Percentiles rank a stretch among this genome's conserved stretches.
Conservation (phyloP, 2,329 filamentous ascomycete genomes). For the Fonsecaea monophora region DNA sequence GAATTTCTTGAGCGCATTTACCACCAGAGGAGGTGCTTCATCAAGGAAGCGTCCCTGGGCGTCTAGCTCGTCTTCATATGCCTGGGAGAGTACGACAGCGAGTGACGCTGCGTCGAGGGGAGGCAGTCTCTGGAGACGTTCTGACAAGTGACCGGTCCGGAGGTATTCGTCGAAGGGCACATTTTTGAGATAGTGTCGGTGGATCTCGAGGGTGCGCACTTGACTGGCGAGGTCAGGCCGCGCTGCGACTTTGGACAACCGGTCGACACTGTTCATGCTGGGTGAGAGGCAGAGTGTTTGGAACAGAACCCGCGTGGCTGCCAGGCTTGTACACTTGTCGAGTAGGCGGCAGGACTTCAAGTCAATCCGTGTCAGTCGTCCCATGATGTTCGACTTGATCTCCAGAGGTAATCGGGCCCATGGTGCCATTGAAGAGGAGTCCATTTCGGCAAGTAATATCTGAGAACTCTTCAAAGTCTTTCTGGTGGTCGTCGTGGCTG, state of each 20-base stretch:
- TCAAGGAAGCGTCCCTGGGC: not conserved
- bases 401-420: slow-evolving; percentile 12
- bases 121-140: not conserved
- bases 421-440: not conserved
- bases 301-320: slow-evolving; percentile 18
- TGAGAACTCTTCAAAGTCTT: not conserved
- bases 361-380: not conserved
- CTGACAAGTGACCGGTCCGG: not conserved
- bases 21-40: not conserved
- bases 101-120: slow-evolving; percentile 11
- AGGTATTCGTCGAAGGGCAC: slow-evolving; percentile 3
- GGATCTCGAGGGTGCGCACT: slow-evolving; percentile 6
- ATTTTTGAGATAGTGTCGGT: slow-evolving; percentile 12
- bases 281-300: slow-evolving; percentile 11
- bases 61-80: slow-evolving; percentile 3
- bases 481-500: not conserved
- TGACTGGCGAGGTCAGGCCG: not conserved
- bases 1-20: slow-evolving; percentile 1
- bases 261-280: slow-evolving; percentile 13
- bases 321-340: slow-evolving; percentile 2
- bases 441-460: not conserved
- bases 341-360: slow-evolving; percentile 17
- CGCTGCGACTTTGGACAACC: slow-evolving; percentile 4
- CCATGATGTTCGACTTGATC: slow-evolving; percentile 15
- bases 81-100: not conserved